phyloP scores from a whole-genome alignment of 2,329 filamentous ascomycete genomes.

The Phymatotrichopsis omnivora region DNA sequence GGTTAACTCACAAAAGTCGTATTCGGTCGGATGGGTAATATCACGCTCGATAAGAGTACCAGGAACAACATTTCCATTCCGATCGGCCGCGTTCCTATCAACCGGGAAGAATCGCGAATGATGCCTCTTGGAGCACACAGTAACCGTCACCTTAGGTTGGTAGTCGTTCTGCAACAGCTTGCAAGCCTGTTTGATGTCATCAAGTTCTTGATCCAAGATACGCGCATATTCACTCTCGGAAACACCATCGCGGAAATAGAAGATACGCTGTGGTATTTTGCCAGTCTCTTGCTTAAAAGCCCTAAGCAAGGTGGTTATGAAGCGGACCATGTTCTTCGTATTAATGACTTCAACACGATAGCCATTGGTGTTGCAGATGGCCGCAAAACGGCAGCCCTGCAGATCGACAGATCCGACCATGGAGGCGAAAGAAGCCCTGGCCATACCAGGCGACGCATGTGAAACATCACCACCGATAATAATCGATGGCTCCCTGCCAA shows the following conservation, averaged over 20 bases:
- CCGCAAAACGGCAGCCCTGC: slow-evolving; percentile 63
- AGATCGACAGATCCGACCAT: slow-evolving; percentile 41
- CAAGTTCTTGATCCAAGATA: slow-evolving; percentile 69
- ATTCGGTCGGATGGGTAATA: slow-evolving; percentile 83
- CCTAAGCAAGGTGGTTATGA: slow-evolving; percentile 53
- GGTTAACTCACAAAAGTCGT: slow-evolving; percentile 58
- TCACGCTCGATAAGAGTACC: slow-evolving; percentile 82
- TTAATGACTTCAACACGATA: slow-evolving; percentile 70
- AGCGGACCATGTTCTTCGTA: slow-evolving; percentile 51
- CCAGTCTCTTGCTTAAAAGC: slow-evolving; percentile 48
- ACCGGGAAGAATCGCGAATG: slow-evolving; percentile 84
- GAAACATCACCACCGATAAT: slow-evolving; percentile 88
- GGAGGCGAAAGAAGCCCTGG: slow-evolving; percentile 67
- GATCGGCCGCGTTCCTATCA: slow-evolving; percentile 48
- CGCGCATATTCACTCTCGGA: slow-evolving; percentile 75
- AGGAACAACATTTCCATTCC: slow-evolving; percentile 70
- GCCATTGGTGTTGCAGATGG: slow-evolving; percentile 72
- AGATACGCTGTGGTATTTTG: slow-evolving; percentile 58
- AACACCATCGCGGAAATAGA: slow-evolving; percentile 91
- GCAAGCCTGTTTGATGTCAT: slow-evolving; percentile 50
- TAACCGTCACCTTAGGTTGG: slow-evolving; percentile 64
- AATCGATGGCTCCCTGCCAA: slow-evolving; percentile 54
- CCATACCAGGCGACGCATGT: slow-evolving; percentile 61
- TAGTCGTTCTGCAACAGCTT: slow-evolving; percentile 24
- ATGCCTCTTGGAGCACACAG: slow-evolving; percentile 87